A percentile compares a stretch with the other conserved stretches of the same genome.
These are phyloP conservation scores for Ceratocystis lukuohia DNA, from an alignment of 2,329 filamentous ascomycete species.

Conservation along the genomic window DNA sequence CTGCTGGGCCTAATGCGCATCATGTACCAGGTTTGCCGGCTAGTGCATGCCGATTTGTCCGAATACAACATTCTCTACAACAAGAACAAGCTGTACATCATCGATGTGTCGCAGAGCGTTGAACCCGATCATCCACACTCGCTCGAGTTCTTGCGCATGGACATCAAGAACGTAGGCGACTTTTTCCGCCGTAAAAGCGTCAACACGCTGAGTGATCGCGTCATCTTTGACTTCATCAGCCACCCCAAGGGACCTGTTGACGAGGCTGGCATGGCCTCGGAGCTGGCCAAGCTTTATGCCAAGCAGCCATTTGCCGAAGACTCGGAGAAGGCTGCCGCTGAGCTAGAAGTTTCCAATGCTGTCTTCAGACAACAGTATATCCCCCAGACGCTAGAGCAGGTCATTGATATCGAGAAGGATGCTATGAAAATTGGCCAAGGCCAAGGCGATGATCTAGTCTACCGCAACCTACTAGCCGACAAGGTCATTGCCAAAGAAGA, in stretches of 20 bases:
- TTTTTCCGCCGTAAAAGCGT: constrained; percentile 85
- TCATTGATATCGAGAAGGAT: constrained; percentile 91
- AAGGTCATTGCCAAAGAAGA: constrained; percentile 36
- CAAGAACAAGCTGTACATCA: constrained; percentile 70
- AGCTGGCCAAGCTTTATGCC: constrained; percentile 55
- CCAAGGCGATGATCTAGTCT: constrained; percentile 64
- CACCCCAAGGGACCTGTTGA: constrained; percentile 45
- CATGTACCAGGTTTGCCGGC: constrained; percentile 80
- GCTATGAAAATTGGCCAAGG: constrained; percentile 63
- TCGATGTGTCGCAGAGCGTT: constrained; percentile 94
- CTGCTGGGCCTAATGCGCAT: constrained; percentile 78
- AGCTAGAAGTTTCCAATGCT: constrained; percentile 67
- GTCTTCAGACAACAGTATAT: constrained; percentile 96
- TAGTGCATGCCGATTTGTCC: constrained; percentile 92
- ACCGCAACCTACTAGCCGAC: constrained; percentile 69
- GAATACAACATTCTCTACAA: constrained; percentile 97
- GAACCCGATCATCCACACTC: constrained; percentile 91
- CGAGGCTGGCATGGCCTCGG: constrained; percentile 45
- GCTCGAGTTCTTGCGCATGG: constrained; percentile 90
- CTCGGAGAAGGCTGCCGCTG: constrained; percentile 38
- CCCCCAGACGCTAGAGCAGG: constrained; percentile 85
- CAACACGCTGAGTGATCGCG: constrained; percentile 62
- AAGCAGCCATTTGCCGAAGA: constrained; percentile 37
- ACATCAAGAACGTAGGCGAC: constrained; percentile 91
- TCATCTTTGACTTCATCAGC: constrained; percentile 76